Percentiles rank a stretch among this genome's conserved stretches.
phyloP scores from a whole-genome alignment of 163 green algal species.

The Trebouxiophyceae sp. region DNA sequence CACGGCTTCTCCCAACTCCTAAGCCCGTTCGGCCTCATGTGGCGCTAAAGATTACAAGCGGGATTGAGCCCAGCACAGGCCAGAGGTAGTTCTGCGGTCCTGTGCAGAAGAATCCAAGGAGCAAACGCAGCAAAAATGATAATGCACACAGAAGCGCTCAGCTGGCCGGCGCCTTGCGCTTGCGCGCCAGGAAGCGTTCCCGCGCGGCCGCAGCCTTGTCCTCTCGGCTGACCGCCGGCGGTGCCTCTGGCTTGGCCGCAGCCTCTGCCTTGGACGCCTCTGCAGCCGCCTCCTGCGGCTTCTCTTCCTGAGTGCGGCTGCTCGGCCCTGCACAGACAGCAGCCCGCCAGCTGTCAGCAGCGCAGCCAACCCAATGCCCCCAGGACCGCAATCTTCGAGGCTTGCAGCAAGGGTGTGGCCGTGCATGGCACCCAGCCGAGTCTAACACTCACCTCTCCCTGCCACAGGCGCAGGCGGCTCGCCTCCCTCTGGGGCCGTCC shows the following conservation, averaged over 20 bases:
- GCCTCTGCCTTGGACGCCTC: neutral
- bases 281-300: constrained; percentile 3
- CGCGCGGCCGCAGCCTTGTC: constrained; percentile 48
- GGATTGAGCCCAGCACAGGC: too few relatives aligned
- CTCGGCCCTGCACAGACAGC: constrained; percentile 2
- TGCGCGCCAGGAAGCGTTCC: constrained; percentile 68
- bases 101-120: too few relatives aligned
- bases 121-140: too few relatives aligned
- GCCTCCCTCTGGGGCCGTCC: too few relatives aligned
- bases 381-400: neutral
- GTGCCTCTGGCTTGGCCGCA: neutral
- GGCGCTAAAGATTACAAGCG: too few relatives aligned
- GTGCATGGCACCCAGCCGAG: neutral
- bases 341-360: neutral
- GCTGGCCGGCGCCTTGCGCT: constrained; percentile 13
- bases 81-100: too few relatives aligned
- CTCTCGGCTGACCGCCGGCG: constrained; percentile 32
- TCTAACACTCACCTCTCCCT: neutral
- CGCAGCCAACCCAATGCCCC: neutral
- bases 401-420: neutral
- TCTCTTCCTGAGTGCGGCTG: neutral
- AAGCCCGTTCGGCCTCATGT: too few relatives aligned
- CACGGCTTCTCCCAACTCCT: too few relatives aligned
- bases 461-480: neutral
- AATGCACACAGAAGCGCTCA: too few relatives aligned